A percentile compares a stretch with the other conserved stretches of the same genome.
phyloP scores from a whole-genome alignment of 2,329 filamentous ascomycete genomes.

The Pseudogymnoascus sp. region DNA sequence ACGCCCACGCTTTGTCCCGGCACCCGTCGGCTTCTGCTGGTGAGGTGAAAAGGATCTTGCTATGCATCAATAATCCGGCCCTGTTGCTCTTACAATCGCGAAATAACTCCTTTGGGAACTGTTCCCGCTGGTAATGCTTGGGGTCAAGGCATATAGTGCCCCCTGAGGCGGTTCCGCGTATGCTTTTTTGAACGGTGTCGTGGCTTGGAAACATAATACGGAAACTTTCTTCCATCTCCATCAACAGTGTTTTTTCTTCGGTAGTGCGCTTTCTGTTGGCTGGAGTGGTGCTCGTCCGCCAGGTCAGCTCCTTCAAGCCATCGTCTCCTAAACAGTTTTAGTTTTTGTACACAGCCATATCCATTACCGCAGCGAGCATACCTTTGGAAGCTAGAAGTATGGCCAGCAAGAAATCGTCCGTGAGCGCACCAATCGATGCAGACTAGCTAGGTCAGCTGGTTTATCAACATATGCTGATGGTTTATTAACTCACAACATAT shows the following conservation, averaged over 20 bases:
- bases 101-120: slow-evolving; percentile 66
- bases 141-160: slow-evolving; percentile 77
- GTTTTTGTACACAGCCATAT: neutral
- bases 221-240: slow-evolving; percentile 42
- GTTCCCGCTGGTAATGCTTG: slow-evolving; percentile 61
- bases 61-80: slow-evolving; percentile 74
- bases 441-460: slow-evolving; percentile 40
- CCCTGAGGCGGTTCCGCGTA: slow-evolving; percentile 56
- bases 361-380: slow-evolving; percentile 18
- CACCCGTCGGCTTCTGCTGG: slow-evolving; percentile 17
- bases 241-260: slow-evolving; percentile 19
- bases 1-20: slow-evolving; percentile 58
- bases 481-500: slow-evolving; percentile 50
- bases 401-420: slow-evolving; percentile 54
- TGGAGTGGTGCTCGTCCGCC: slow-evolving; percentile 26
- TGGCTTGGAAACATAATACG: slow-evolving; percentile 76
- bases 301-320: slow-evolving; percentile 36
- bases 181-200: slow-evolving; percentile 59
- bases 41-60: slow-evolving; percentile 61
- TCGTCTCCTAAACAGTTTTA: slow-evolving; percentile 35
- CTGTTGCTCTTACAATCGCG: slow-evolving; percentile 69
- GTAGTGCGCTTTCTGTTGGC: slow-evolving; percentile 14
- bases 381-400: slow-evolving; percentile 54
- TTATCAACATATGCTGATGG: neutral
- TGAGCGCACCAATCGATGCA: slow-evolving; percentile 75